A percentile compares a stretch with the other conserved stretches of the same genome.
Evolutionary conservation across 495 filamentous ascomycete species (phyloP).

Genomic region (Podospora tetraspora): DNA sequence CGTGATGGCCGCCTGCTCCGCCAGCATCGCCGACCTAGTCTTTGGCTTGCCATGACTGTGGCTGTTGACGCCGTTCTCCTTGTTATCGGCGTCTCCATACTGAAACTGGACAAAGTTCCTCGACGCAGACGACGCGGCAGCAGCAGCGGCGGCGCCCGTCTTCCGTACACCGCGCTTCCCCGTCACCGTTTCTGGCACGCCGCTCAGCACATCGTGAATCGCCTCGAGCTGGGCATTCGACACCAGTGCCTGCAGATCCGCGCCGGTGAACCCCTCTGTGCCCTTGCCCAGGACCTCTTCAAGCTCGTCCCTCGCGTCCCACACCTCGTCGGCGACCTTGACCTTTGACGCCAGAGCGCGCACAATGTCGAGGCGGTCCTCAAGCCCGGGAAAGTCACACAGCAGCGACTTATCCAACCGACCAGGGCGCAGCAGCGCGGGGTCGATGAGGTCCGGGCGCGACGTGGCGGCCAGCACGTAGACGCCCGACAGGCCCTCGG

Average conservation of each 20-base stretch:
- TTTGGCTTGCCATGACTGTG: constrained; percentile 24
- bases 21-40: constrained; percentile 44
- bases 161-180: not conserved
- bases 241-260: constrained; percentile 88
- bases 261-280: constrained; percentile 91
- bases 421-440: constrained; percentile 81
- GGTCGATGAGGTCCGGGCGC: constrained; percentile 89
- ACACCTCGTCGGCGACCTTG: constrained; percentile 57
- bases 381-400: constrained; percentile 74
- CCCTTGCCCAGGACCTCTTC: constrained; percentile 58
- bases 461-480: constrained; percentile 93
- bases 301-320: constrained; percentile 46
- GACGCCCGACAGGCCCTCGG: constrained; percentile 87
- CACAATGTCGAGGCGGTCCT: constrained; percentile 85
- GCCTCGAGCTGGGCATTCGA: constrained; percentile 97
- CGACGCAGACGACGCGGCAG: constrained; percentile 11
- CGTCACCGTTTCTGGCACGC: constrained; percentile 27
- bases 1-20: constrained; percentile 65
- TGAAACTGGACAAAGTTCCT: constrained; percentile 75
- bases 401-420: constrained; percentile 85
- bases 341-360: constrained; percentile 74
- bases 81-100: constrained; percentile 58
- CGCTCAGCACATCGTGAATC: constrained; percentile 83
- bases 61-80: constrained; percentile 35
- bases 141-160: constrained; percentile 18